These are phyloP conservation scores for Aspergillus ruber DNA, from an alignment of 2,329 filamentous ascomycete genomes.

Conservation along the genomic window DNA sequence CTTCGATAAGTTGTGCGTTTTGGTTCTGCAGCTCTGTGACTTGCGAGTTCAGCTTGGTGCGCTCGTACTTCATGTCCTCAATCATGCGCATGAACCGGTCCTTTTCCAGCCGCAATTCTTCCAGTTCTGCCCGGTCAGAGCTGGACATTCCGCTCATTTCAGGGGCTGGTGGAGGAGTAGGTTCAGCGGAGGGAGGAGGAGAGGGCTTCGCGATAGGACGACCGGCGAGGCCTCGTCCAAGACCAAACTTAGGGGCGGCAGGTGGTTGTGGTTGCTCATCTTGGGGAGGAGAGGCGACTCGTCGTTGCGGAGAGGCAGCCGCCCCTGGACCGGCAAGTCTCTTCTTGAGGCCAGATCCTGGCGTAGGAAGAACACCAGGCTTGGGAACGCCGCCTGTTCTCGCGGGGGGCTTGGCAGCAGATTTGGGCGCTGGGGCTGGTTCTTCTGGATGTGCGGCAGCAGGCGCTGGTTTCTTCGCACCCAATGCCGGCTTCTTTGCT, in stretches of 20 bases:
- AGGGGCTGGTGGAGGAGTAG: conserved; percentile 46
- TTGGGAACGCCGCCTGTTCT: conserved; percentile 41
- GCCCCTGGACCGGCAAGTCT: conserved; percentile 38
- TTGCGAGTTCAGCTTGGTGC: conserved; percentile 73
- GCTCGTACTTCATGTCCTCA: conserved; percentile 76
- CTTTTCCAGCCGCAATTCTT: conserved; percentile 77
- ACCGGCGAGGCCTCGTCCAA: conserved; percentile 73
- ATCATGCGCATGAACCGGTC: conserved; percentile 68
- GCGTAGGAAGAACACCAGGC: conserved; percentile 35
- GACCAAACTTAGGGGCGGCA: conserved; percentile 50
- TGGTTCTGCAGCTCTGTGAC: conserved; percentile 93
- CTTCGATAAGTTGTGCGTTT: conserved; percentile 93
- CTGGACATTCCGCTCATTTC: conserved; percentile 62
- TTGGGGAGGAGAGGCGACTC: conserved; percentile 39
- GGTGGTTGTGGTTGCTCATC: conserved; percentile 39
- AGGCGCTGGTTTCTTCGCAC: conserved; percentile 44
- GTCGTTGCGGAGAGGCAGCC: conserved; percentile 36
- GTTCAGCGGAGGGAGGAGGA: conserved; percentile 36
- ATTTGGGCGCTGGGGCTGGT: conserved; percentile 40
- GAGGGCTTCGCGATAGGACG: conserved; percentile 74
- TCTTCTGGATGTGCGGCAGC: conserved; percentile 50
- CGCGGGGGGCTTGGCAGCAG: conserved; percentile 32
- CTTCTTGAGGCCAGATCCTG: conserved; percentile 39
- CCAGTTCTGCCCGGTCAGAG: conserved; percentile 85
- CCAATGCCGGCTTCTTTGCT: conserved; percentile 47